Evolutionary conservation across 2,329 filamentous ascomycete genomes (phyloP).

Genomic region (Corniculantispora saksenae): DNA sequence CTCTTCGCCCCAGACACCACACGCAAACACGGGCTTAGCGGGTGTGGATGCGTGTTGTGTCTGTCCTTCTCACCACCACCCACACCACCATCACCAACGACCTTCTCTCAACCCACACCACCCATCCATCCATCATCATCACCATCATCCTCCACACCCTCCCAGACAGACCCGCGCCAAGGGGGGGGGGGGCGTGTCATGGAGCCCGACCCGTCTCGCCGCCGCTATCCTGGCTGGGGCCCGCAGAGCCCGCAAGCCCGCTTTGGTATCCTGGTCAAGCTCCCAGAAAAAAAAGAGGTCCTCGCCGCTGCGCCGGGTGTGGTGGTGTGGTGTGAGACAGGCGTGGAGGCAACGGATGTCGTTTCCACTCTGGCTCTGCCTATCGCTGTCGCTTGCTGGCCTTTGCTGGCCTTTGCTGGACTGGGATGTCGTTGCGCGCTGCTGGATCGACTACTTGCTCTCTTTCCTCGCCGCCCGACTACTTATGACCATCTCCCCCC

Average conservation of each 20-base stretch:
- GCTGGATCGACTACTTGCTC: slow-evolving; percentile 7
- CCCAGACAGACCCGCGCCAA: neutral
- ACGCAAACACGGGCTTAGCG: slow-evolving; percentile 12
- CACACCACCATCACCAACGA: neutral
- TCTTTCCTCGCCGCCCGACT: slow-evolving; percentile 24
- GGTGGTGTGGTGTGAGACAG: slow-evolving; percentile 17
- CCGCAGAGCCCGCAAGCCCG: slow-evolving; percentile 4
- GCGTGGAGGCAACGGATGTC: slow-evolving; percentile 14
- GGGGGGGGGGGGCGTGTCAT: slow-evolving; percentile 8
- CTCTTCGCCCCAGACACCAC: slow-evolving; percentile 15
- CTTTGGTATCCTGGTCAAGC: slow-evolving; percentile 13
- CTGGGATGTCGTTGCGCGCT: slow-evolving; percentile 12
- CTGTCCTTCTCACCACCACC: slow-evolving; percentile 1
- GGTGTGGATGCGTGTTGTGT: no score
- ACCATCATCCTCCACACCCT: neutral
- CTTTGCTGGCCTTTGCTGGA: slow-evolving; percentile 5
- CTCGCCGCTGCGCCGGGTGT: neutral
- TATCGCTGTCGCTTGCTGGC: slow-evolving; percentile 19
- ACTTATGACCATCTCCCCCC: slow-evolving; percentile 53
- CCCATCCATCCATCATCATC: neutral
- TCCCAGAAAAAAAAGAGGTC: neutral
- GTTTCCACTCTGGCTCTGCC: slow-evolving; percentile 18
- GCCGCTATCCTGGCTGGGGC: slow-evolving; percentile 11
- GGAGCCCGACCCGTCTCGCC: slow-evolving; percentile 18
- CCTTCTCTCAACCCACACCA: neutral